Evolutionary conservation across 108 stramenopile genomes (phyloP), one percentile per base, ranked within the genome.

Genomic region (Conticribra guillardii): DNA sequence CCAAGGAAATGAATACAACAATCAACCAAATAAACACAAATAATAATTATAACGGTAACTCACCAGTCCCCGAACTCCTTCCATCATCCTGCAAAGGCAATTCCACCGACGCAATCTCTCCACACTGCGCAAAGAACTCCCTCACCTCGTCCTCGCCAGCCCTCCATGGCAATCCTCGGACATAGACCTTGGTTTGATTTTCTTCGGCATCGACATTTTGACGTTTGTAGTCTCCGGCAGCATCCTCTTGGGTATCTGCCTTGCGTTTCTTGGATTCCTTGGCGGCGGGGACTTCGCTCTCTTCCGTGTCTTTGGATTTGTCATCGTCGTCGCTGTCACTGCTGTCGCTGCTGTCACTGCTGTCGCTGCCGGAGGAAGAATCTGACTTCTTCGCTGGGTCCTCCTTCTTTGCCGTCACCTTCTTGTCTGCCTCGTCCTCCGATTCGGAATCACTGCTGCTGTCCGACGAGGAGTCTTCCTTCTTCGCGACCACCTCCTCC

Each of bases 161-260:
- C 46, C 69, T 81, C 97, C 97, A 99, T 16, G 99, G 98, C 44
- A 98, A 69, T 28, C 99, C 99, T 31, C 90, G 82, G 41, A 99
- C 75, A 73, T 90, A 97, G 16, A 98, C 37, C 67, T 92, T 96
- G 72, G 72, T 81, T 34, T 73, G 64, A 21, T 46, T 59, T 41
- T 54, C 74, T 24, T 78, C 82, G 9, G 62, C 76, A 29, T 32
- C 71, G 9, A 57, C 69, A 47, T 54, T 19, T 26, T 60, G 66
- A 11, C 47, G 67, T 47, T 73, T 72, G 44, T 68, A 54, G 18
- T 46, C 78, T 23, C 45, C 70, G 17, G 60, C 59, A 24, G 67
- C 21, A 37, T 57, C 73, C 28, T 55, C 56, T 34, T 50, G 69
- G 8, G 87, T 76, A 15, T 79, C 84, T 1, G 90, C 78, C 78